A percentile compares a stretch with the other conserved stretches of the same genome.
phyloP scores from a whole-genome alignment of 2,329 filamentous ascomycete genomes.

The Aspergillus sp. region DNA sequence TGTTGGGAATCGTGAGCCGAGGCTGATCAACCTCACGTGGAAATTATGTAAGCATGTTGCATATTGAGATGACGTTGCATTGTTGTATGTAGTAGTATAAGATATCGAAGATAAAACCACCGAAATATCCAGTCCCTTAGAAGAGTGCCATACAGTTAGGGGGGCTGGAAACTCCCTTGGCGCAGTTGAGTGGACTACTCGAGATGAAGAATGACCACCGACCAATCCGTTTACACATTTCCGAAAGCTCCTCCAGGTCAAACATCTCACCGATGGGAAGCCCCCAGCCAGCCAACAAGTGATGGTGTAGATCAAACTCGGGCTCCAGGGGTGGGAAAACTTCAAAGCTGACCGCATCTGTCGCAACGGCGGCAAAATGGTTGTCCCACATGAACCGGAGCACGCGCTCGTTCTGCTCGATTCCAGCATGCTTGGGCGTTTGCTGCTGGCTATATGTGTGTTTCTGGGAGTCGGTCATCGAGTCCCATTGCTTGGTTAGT shows the following conservation, averaged over 20 bases:
- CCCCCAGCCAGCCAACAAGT: conserved; percentile 33
- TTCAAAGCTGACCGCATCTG: conserved; percentile 57
- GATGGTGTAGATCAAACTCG: conserved; percentile 33
- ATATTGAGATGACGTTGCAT: no score
- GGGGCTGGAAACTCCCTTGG: conserved; percentile 36
- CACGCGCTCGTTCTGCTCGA: conserved; percentile 37
- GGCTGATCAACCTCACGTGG: no score
- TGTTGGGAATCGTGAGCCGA: no score
- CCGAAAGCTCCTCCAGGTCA: conserved; percentile 32
- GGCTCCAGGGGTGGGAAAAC: conserved; percentile 37
- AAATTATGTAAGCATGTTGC: no score
- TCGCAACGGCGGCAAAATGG: conserved; percentile 55
- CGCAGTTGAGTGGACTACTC: conserved; percentile 36
- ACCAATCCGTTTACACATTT: conserved; percentile 24
- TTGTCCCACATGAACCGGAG: conserved; percentile 58
- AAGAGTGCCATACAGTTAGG: conserved; percentile 42
- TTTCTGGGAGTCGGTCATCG: conserved; percentile 23
- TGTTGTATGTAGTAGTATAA: no score
- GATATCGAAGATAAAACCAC: no score
- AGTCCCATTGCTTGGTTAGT: conserved; percentile 28
- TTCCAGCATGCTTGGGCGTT: conserved; percentile 28
- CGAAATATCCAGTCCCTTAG: conserved; percentile 7
- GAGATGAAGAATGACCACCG: conserved; percentile 36
- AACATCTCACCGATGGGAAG: conserved; percentile 38
- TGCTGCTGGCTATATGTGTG: conserved; percentile 25